Evolutionary conservation across 202 grass and related monocot species (phyloP).

Genomic region (Setaria italica): DNA sequence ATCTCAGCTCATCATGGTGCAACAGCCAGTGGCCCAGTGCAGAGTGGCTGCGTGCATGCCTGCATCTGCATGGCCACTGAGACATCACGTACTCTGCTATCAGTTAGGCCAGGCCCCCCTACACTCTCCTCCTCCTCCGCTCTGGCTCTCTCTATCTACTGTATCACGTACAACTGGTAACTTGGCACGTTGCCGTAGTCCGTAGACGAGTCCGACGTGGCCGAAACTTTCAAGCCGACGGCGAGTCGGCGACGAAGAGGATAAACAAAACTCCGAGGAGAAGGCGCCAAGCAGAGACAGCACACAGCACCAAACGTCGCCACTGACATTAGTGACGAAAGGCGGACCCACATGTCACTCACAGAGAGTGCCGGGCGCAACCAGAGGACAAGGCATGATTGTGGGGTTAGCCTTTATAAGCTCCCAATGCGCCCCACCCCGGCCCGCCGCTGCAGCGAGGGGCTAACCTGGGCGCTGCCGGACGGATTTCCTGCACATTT

Average conservation of each 20-base stretch:
- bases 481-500: no score
- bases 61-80: constrained; percentile 12
- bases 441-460: not conserved
- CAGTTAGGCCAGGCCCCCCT: constrained; percentile 12
- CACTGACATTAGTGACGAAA: not conserved
- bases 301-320: not conserved
- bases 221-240: not conserved
- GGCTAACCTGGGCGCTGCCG: not conserved
- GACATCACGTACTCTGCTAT: constrained; percentile 26
- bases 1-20: constrained; percentile 38
- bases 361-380: not conserved
- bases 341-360: not conserved
- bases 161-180: not conserved
- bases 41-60: not conserved
- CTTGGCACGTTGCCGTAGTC: not conserved
- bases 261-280: not conserved
- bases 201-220: not conserved
- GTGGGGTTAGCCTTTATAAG: not conserved
- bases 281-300: not conserved
- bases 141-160: not conserved
- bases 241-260: not conserved
- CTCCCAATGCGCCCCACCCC: not conserved
- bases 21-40: not conserved
- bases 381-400: not conserved
- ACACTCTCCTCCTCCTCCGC: not conserved